Base-by-base conservation (phyloP, 2,329 filamentous ascomycete genomes). In the Penicillium sp. region DNA sequence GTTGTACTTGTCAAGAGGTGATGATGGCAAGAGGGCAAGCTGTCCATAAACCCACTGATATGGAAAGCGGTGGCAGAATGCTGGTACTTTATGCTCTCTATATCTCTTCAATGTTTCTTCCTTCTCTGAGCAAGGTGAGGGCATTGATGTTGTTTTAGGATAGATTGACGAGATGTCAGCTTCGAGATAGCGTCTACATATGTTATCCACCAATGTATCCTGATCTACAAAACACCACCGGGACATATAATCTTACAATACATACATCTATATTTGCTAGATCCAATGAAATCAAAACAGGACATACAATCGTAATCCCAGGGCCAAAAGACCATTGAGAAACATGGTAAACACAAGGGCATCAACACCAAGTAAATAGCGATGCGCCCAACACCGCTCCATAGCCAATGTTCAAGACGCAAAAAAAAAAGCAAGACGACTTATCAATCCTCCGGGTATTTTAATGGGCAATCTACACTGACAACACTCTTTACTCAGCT, bases 371-470 rank as follows among this genome's bases (percentile, higher is more conserved):
- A 48, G 25, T 30, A 52, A 61, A 61, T 53, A 62, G 60, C 33
- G 49, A 63, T 66, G 63, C 68, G 67, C 67, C 67, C 59, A 71
- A 71, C 69, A 68, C 68, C 69, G 60, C 64, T 68, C 58, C 62
- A 65, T 70, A 64, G 58, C 64, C 61, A 61, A 61, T 66, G 58
- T 65, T 59, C 59, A 62, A 60, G 57, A 59, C 58, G 61, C 57
- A 64, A 60, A 61, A 58, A 60, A 61, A 58, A 57, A 58, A 59
- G 57, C 52, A 52, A 55, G 48, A 51, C 22, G n/a, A 55, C 54
- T 42, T 45, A 51, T 47, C 59, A 43, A 55, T 55, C 54, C 55
- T 49, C 57, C 41, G 61, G 62, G 58, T 64, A 64, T 65, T 61
- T 60, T 22, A 55, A 46, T 53, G 33, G 37, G 30, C 14, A 16